A percentile compares a stretch with the other conserved stretches of the same genome.
These are phyloP conservation scores for Macrolepiota dolichaula DNA, from an alignment of 768 basidiomycete genomes.

Conservation along the genomic window DNA sequence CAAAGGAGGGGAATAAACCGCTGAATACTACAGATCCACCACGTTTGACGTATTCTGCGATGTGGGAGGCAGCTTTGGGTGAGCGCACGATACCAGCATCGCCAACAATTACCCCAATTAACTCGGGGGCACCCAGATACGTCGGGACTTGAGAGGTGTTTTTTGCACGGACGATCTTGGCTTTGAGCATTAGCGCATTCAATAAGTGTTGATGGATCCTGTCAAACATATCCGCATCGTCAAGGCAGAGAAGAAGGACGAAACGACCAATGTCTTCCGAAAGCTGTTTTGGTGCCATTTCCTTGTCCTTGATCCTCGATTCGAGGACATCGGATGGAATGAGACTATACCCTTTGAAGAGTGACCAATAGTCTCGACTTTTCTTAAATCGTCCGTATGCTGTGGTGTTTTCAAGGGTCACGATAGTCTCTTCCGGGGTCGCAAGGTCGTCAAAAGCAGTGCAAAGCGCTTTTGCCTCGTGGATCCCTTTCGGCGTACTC, in stretches of 20 bases:
- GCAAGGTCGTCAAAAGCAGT: not conserved
- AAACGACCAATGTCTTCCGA: constrained; percentile 14
- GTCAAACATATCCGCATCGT: constrained; percentile 18
- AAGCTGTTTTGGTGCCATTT: not conserved
- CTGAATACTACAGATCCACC: constrained; percentile 38
- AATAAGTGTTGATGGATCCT: constrained; percentile 24
- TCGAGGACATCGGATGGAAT: not conserved
- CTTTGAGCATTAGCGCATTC: constrained; percentile 21
- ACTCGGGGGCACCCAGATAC: constrained; percentile 22
- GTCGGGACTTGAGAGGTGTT: constrained; percentile 18
- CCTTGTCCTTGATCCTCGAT: not conserved
- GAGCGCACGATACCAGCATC: constrained; percentile 30
- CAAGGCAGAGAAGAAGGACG: constrained; percentile 29
- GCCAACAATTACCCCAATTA: constrained; percentile 30
- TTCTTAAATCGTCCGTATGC: not conserved
- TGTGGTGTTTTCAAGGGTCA: not conserved
- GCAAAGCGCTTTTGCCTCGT: not conserved
- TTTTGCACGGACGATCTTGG: constrained; percentile 18
- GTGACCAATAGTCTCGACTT: not conserved
- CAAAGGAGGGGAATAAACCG: constrained; percentile 28
- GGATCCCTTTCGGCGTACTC: constrained; percentile 15
- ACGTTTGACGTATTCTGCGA: constrained; percentile 32
- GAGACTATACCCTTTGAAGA: not conserved
- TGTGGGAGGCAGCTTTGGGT: constrained; percentile 22
- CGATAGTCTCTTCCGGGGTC: not conserved